Evolutionary conservation across 2,329 filamentous ascomycete species (phyloP), one percentile per base, ranked within the genome.

Genomic region (Sporothrix dimorphospora): DNA sequence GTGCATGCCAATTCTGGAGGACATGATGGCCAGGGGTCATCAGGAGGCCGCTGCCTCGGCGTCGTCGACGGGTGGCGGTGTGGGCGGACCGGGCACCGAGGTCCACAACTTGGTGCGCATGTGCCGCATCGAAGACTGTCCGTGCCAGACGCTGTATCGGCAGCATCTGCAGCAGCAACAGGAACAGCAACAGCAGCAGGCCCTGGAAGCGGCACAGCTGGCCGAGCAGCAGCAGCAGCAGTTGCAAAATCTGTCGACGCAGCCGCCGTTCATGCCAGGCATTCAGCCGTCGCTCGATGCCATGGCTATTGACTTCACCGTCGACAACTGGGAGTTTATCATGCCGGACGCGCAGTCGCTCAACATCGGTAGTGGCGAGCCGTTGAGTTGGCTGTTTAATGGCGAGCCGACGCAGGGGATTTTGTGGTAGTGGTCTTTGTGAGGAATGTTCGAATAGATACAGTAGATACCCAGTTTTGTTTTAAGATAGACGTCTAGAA

Each of bases 261-360:
- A 42, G 51, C 8, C 51, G 12, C 34, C 67, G 0, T 57, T 69
- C 4, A 42, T 69, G 67, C 67, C 67, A 16, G 53, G 34, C 19
- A 30, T 61, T 27, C 38, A 59, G 34, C 51, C 40, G 34, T 42
- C 68, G 9, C 12, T 70, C 1, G 68, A 69, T 11, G 21, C 49
- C 42, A 69, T 61, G 63, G 40, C 65, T 3, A 69, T 69, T 9
- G 71, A 72, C n/a, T 24, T 72, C 19, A 27, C 57, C 1, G 40
- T 80, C 59, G 80, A 79, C n/a, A 80, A 81, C 40, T 85, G 83
- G 83, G 80, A 81, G n/a, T 81, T 81, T 69, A 78, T 81, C 73
- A 82, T 84, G 77, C 80, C 72, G n/a, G 71, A 73, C 38, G 30
- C 72, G 53, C 72, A 69, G 72, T 68, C 61, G 24, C 66, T 72